Base-by-base conservation (phyloP, 164 flowering plant genomes). In the Dillenia turbinata region DNA sequence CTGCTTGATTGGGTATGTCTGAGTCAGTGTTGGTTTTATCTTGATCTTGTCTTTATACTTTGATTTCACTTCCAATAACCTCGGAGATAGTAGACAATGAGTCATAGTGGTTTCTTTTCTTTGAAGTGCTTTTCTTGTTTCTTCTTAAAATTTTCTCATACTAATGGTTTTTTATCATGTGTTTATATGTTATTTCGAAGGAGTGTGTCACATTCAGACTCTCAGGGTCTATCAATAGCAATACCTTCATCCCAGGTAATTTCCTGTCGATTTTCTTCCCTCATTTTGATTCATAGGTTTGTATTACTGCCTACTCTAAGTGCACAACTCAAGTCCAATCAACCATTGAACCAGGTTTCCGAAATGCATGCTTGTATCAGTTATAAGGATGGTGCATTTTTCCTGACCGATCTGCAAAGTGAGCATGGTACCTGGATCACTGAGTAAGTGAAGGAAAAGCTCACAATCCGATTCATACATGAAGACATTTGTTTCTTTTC, bases 371-470 rank as follows among this genome's bases (percentile, higher is more conserved):
- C 93, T 54, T 78, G 79, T 40, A 85, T 92, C 49, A 77, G 66
- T 56, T 85, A 71, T 68, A 88, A 84, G 64, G 82, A 88, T 50
- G 92, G 87, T 48, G 89, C 86, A n/a, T 92, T 83, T 76, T 90
- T 71, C 66, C 2, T 92, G 63, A 88, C 86, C 12, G 96, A 92
- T 82, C 77, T 90, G 61, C 77, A 60, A 44, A 92, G 96, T 66
- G 80, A 86, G 51, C 75, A 86, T 60, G 98, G 98, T 16, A 88
- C 93, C 66, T 90, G 85, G 84, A 76, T 92, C 62, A 71, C 85
- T 0, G 79, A 90, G 98, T 89, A 85, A 83, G 97, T 78, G 8
- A 19, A 9, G 48, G 10, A 24, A 44, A 48, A 33, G 40, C 40
- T 33, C 40, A 33, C 7, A 6, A 33, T 33, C 40, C 0, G 40